Base-by-base conservation (phyloP, 257 asterid species). In the Euphrasia confusa region DNA sequence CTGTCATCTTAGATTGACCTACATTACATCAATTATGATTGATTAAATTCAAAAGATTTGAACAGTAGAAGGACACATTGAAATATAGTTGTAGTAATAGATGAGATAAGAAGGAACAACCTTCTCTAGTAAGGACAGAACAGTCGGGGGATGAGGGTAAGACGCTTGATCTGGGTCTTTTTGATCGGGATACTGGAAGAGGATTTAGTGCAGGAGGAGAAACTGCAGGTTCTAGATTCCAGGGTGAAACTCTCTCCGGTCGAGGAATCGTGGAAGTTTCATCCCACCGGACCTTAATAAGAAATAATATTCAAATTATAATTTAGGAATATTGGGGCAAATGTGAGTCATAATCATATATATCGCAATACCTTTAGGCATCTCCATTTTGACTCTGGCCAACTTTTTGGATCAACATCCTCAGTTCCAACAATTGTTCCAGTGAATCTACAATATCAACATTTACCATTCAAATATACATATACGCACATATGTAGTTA, bases 311-410 rank as follows among this genome's bases (percentile, higher is more conserved):
- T 57, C 37, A 71, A 62, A 62, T 45, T 26, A 18, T 17, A 2
- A 52, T 56, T 28, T 14, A 47, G 24, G 56, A 71, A 69, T 7
- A 47, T 5, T 11, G 7, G 58, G 50, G 7, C 3, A 42, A 11
- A 39, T 32, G 18, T 7, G 17, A 64, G 27, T 35, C 68, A 30
- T 13, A 13, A 37, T 27, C 15, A 70, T 28, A 39, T 14, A 53
- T 39, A 17, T 64, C 10, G 37, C 47, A 57, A 64, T 75, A 90
- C 98, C 95, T 89, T 92, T 28, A 92, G 88, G 71, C 89, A 83
- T 76, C 99, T 89, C 99, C 99, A 92, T 75, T 86, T 92, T 4
- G 98, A 88, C 10, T 86, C 90, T 5, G 80, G 81, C 97, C 98
- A 92, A 74, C 80, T 77, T 39, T 72, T 70, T 4, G 83, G 70